Percentiles rank a stretch among this genome's conserved stretches.
These are phyloP conservation scores for Sporormia fimetaria DNA, from an alignment of 495 filamentous ascomycete genomes.

Conservation along the genomic window DNA sequence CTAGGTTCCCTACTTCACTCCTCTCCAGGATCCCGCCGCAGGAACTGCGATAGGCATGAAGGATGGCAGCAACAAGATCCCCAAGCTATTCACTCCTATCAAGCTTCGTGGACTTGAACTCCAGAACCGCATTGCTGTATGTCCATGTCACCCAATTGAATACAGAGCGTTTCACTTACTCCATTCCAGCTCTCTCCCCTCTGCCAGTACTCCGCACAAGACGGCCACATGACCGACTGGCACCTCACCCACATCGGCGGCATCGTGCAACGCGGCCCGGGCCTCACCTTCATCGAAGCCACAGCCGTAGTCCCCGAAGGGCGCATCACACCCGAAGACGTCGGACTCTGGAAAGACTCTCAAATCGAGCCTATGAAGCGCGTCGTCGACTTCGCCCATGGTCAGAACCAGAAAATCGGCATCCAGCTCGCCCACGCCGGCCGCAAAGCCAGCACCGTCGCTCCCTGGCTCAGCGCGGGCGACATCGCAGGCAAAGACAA, in stretches of 20 bases:
- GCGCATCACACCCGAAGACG: constrained; percentile 58
- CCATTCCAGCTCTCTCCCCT: constrained; percentile 40
- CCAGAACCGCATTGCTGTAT: constrained; percentile 58
- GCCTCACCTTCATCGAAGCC: constrained; percentile 58
- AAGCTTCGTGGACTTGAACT: constrained; percentile 53
- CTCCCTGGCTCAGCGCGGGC: constrained; percentile 46
- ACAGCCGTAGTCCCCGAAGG: constrained; percentile 55
- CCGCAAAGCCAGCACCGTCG: constrained; percentile 54
- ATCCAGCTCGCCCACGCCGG: constrained; percentile 69
- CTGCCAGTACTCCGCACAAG: constrained; percentile 59
- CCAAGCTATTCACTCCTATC: constrained; percentile 30
- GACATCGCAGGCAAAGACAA: constrained; percentile 39
- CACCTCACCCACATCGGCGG: constrained; percentile 56
- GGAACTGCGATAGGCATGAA: constrained; percentile 22
- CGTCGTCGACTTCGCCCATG: constrained; percentile 48
- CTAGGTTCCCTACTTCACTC: constrained; percentile 27
- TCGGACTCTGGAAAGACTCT: constrained; percentile 57
- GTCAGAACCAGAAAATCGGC: constrained; percentile 54
- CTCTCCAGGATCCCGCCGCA: constrained; percentile 21
- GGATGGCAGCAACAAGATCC: constrained; percentile 23
- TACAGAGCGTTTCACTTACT: constrained; percentile 16
- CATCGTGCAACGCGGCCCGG: constrained; percentile 51
- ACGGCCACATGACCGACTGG: constrained; percentile 59
- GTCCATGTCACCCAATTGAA: constrained; percentile 29
- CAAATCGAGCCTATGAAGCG: constrained; percentile 55